Percentiles rank a stretch among this genome's conserved stretches.
Evolutionary conservation across 2,329 filamentous ascomycete genomes (phyloP).

Genomic region (Orbilia blumenaviensis): DNA sequence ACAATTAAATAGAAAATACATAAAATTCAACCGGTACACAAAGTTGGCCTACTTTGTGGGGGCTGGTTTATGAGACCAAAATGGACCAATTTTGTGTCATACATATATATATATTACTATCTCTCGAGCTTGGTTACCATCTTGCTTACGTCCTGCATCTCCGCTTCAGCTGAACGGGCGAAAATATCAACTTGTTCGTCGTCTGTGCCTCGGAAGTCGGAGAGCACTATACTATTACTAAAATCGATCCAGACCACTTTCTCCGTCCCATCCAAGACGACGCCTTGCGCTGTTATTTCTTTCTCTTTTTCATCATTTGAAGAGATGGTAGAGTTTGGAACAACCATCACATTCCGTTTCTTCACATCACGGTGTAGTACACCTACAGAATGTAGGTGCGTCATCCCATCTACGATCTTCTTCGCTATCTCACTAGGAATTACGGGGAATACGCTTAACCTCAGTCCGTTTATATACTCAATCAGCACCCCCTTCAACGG

Average conservation of each 20-base stretch:
- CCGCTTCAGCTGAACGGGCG: neutral
- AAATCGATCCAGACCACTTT: slow-evolving; percentile 49
- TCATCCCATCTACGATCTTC: slow-evolving; percentile 32
- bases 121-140: slow-evolving; percentile 17
- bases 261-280: slow-evolving; percentile 20
- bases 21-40: no score
- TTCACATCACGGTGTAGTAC: slow-evolving; percentile 41
- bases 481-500: slow-evolving; percentile 40
- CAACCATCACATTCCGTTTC: slow-evolving; percentile 37
- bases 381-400: slow-evolving; percentile 18
- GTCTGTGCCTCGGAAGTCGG: slow-evolving; percentile 1
- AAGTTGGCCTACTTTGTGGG: no score
- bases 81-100: no score
- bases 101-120: neutral
- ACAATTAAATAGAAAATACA: neutral
- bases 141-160: slow-evolving; percentile 25
- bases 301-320: neutral
- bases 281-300: slow-evolving; percentile 1
- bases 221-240: slow-evolving; percentile 35
- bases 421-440: slow-evolving; percentile 15
- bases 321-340: neutral
- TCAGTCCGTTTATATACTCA: slow-evolving; percentile 30
- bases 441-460: slow-evolving; percentile 17
- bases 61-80: no score
- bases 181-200: neutral